phyloP scores from a whole-genome alignment of 2,329 filamentous ascomycete genomes.

The Aspergillus terreus region DNA sequence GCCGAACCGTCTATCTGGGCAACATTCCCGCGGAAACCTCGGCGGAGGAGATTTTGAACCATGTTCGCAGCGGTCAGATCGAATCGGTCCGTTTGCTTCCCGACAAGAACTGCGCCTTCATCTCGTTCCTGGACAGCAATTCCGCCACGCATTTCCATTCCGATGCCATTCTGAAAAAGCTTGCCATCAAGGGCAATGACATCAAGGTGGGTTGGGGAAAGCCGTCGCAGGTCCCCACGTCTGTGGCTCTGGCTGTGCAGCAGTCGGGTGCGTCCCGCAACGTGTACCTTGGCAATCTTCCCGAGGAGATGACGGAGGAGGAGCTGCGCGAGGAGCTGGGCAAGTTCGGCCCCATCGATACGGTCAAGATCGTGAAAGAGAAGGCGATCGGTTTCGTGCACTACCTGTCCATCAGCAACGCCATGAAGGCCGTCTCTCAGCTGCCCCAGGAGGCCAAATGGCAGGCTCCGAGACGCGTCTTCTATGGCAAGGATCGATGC shows the following conservation, averaged over 20 bases:
- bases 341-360: constrained; percentile 96
- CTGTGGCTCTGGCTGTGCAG: constrained; percentile 93
- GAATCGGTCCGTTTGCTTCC: constrained; percentile 96
- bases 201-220: constrained; percentile 99
- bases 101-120: constrained; percentile 99
- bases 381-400: constrained; percentile 98
- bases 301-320: constrained; percentile 85
- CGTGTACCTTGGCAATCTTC: constrained; percentile 90
- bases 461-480: constrained; percentile 91
- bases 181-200: constrained; percentile 96
- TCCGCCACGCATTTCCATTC: constrained; percentile 99
- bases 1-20: constrained; percentile 92
- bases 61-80: constrained; percentile 95
- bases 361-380: constrained; percentile 94
- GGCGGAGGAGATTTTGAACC: constrained; percentile 92
- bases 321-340: constrained; percentile 91
- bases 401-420: constrained; percentile 94
- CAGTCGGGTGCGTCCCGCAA: constrained; percentile 96
- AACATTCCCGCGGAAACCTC: constrained; percentile 98
- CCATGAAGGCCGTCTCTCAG: constrained; percentile 96
- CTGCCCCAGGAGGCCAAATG: constrained; percentile 95
- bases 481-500: constrained; percentile 97
- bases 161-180: constrained; percentile 98
- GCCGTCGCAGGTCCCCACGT: constrained; percentile 94
- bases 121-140: constrained; percentile 96